phyloP scores from a whole-genome alignment of 2,329 filamentous ascomycete genomes.

The Monosporascus ibericus region DNA sequence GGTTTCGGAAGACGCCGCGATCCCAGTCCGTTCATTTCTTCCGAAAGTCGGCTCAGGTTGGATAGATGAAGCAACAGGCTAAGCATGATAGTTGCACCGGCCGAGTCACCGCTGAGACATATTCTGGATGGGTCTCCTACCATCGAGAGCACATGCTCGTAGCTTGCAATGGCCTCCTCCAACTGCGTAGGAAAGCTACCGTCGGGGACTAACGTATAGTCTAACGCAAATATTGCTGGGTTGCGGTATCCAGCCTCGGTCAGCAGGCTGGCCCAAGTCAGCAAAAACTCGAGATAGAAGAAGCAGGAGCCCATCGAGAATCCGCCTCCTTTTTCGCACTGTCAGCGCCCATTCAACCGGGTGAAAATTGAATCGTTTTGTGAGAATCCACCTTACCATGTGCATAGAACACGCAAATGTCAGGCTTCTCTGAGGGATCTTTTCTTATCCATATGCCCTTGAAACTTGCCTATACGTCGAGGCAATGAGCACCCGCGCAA shows the following conservation, averaged over 20 bases:
- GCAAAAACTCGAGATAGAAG: constrained; percentile 80
- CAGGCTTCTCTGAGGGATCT: constrained; percentile 55
- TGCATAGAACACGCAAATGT: constrained; percentile 75
- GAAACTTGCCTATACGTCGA: constrained; percentile 36
- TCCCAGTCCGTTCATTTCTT: constrained; percentile 25
- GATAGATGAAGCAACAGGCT: constrained; percentile 66
- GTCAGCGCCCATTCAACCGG: constrained; percentile 9
- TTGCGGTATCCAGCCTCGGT: constrained; percentile 61
- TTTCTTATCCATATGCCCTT: constrained; percentile 65
- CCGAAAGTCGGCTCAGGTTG: constrained; percentile 28
- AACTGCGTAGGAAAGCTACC: constrained; percentile 67
- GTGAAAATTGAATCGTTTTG: neutral
- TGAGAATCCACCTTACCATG: constrained; percentile 51
- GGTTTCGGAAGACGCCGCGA: constrained; percentile 25
- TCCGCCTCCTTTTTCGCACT: constrained; percentile 58
- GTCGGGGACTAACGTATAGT: constrained; percentile 76
- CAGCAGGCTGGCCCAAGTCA: constrained; percentile 64
- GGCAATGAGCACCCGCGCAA: constrained; percentile 8
- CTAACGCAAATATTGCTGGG: constrained; percentile 71
- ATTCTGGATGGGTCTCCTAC: constrained; percentile 55
- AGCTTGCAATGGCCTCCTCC: constrained; percentile 62
- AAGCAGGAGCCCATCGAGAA: constrained; percentile 77
- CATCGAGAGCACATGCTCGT: constrained; percentile 60
- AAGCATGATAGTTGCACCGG: constrained; percentile 68
- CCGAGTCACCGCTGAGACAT: constrained; percentile 72